Percentiles rank a stretch among this genome's conserved stretches.
These are phyloP conservation scores for Lactarius hatsudake DNA, from an alignment of 768 basidiomycete genomes.

Conservation along the genomic window DNA sequence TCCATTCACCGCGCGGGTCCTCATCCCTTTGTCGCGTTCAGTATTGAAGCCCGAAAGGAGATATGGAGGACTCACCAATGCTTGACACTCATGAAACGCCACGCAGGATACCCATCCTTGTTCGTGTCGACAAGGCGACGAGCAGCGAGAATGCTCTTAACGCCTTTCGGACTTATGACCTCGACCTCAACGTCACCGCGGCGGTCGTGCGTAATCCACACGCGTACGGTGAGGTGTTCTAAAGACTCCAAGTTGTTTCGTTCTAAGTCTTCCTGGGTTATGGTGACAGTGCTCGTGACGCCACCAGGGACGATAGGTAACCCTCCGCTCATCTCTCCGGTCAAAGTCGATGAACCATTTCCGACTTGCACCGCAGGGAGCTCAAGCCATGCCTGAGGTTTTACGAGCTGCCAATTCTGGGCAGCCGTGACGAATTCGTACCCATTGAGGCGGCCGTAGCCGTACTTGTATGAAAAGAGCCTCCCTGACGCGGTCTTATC, in stretches of 20 bases:
- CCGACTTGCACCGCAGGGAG: constrained; percentile 68
- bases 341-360: constrained; percentile 54
- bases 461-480: constrained; percentile 87
- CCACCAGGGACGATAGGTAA: constrained; percentile 64
- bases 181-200: constrained; percentile 95
- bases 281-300: constrained; percentile 56
- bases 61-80: constrained; percentile 70
- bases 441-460: constrained; percentile 87
- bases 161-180: constrained; percentile 77
- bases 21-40: constrained; percentile 69
- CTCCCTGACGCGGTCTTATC: constrained; percentile 71
- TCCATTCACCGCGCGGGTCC: constrained; percentile 88
- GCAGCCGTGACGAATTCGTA: constrained; percentile 79
- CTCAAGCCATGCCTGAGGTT: constrained; percentile 90
- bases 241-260: constrained; percentile 80
- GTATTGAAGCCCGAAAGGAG: constrained; percentile 3
- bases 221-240: constrained; percentile 89
- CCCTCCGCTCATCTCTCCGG: constrained; percentile 59
- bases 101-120: constrained; percentile 76
- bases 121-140: constrained; percentile 64
- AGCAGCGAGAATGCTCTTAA: constrained; percentile 81
- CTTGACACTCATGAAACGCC: constrained; percentile 97
- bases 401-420: constrained; percentile 79
- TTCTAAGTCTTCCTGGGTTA: constrained; percentile 64
- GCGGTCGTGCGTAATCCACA: constrained; percentile 86